Evolutionary conservation across 371 early-diverging fungal genomes (phyloP).

Genomic region (Mortierella sp.): DNA sequence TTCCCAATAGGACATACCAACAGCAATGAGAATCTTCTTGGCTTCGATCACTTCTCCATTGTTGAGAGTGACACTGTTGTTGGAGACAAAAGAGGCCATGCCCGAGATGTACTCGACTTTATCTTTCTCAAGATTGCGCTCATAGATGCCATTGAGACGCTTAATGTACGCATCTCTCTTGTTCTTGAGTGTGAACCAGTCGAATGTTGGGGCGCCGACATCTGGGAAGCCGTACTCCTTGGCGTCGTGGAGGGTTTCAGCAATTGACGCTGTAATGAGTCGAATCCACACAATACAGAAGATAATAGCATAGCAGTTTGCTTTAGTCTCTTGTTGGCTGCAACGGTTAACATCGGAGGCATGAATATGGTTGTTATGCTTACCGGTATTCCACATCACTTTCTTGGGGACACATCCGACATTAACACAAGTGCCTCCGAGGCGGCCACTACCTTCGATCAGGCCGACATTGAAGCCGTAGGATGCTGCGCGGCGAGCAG

Average conservation of each 20-base stretch:
- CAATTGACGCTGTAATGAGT: conserved; percentile 72
- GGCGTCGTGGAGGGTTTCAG: conserved; percentile 89
- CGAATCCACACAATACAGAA: neutral
- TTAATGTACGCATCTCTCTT: conserved; percentile 96
- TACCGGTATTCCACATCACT: conserved; percentile 95
- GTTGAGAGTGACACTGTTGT: conserved; percentile 78
- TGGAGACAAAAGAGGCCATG: conserved; percentile 83
- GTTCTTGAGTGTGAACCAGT: conserved; percentile 81
- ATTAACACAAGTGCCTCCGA: conserved; percentile 97
- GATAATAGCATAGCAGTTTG: neutral
- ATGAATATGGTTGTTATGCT: too few species aligned
- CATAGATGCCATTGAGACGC: conserved; percentile 97
- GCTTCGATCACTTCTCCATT: conserved; percentile 69
- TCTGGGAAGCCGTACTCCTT: conserved; percentile 88
- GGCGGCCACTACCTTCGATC: conserved; percentile 83
- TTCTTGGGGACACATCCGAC: conserved; percentile 99
- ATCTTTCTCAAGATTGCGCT: conserved; percentile 88
- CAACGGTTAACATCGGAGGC: too few species aligned
- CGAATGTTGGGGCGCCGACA: conserved; percentile 58
- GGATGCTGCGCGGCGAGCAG: conserved; percentile 92
- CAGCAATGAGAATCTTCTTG: conserved; percentile 90
- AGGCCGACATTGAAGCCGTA: conserved; percentile 94
- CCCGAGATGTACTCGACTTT: conserved; percentile 86
- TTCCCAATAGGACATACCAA: conserved; percentile 59
- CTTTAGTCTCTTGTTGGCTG: too few species aligned